Conservation (phyloP, 2,329 filamentous ascomycete genomes). For the Cladosporium sp. region DNA sequence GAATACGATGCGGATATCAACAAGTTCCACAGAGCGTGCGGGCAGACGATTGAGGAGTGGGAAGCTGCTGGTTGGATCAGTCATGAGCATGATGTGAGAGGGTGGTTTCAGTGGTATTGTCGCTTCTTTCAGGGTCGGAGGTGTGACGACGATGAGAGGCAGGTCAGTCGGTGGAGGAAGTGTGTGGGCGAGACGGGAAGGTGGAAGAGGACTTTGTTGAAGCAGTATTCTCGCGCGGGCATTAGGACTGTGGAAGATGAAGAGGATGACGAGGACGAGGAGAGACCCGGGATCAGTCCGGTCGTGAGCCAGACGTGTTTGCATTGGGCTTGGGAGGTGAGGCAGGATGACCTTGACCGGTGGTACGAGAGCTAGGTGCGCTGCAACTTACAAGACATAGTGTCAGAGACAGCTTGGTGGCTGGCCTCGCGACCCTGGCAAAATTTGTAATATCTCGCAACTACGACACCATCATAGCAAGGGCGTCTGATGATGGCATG, state of each 20-base stretch:
- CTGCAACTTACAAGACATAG: no score
- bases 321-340: conserved; percentile 52
- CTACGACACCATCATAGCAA: no score
- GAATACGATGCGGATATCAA: conserved; percentile 47
- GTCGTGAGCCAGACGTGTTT: conserved; percentile 55
- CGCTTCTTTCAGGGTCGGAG: conserved; percentile 49
- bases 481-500: no score
- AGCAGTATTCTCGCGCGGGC: conserved; percentile 46
- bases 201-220: conserved; percentile 48
- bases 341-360: conserved; percentile 46
- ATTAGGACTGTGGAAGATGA: conserved; percentile 47
- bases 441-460: no score
- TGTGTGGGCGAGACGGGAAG: conserved; percentile 50
- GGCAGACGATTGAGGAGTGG: conserved; percentile 53
- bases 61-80: conserved; percentile 52
- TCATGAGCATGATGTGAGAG: conserved; percentile 49
- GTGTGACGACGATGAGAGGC: conserved; percentile 49
- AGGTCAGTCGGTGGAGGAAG: conserved; percentile 48
- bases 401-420: no score
- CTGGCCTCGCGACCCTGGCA: no score
- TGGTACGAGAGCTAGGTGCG: conserved; percentile 21
- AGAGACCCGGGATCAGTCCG: conserved; percentile 43
- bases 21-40: conserved; percentile 50
- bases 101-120: conserved; percentile 56
- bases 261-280: conserved; percentile 27